Conservation (phyloP, 192 early-diverging fungal genomes). For the Linnemannia exigua region DNA sequence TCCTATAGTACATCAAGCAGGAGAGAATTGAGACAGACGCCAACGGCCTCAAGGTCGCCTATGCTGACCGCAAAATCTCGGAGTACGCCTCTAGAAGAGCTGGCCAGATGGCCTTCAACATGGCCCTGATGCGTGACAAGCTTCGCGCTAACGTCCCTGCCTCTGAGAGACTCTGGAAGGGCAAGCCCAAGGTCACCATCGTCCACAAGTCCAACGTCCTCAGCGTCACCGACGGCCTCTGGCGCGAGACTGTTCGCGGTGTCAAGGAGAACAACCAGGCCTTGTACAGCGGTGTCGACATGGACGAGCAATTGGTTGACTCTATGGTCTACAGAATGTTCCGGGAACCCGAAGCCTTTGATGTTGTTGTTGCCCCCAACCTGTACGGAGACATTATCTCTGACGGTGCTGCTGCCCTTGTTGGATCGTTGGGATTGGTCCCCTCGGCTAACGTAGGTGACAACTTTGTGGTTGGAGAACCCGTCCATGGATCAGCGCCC, state of each 20-base stretch:
- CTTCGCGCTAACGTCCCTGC: conserved; percentile 71
- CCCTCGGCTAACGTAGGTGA: conserved; percentile 98
- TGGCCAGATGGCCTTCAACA: conserved; percentile 92
- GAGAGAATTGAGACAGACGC: conserved; percentile 78
- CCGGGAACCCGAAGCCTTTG: conserved; percentile 96
- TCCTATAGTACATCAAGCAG: conserved; percentile 84
- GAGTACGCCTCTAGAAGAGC: conserved; percentile 90
- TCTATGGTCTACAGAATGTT: conserved; percentile 99
- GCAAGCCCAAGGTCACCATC: conserved; percentile 86
- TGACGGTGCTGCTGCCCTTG: conserved; percentile 97
- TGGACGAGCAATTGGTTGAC: conserved; percentile 98
- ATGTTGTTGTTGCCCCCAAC: conserved; percentile 98
- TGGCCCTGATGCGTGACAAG: conserved; percentile 86
- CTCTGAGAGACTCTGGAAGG: conserved; percentile 75
- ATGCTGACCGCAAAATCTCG: conserved; percentile 92
- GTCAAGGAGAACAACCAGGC: conserved; percentile 77
- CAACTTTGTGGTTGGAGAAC: conserved; percentile 95
- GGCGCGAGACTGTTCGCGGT: conserved; percentile 89
- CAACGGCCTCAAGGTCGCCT: conserved; percentile 78
- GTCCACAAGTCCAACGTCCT: conserved; percentile 99
- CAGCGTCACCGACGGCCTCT: conserved; percentile 95
- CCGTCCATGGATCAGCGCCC: conserved; percentile 96
- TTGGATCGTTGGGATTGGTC: conserved; percentile 95
- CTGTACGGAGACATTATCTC: conserved; percentile 98
- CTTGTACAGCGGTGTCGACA: conserved; percentile 72